Conservation (phyloP, 2,329 filamentous ascomycete genomes). For the Cytospora piceicola region DNA sequence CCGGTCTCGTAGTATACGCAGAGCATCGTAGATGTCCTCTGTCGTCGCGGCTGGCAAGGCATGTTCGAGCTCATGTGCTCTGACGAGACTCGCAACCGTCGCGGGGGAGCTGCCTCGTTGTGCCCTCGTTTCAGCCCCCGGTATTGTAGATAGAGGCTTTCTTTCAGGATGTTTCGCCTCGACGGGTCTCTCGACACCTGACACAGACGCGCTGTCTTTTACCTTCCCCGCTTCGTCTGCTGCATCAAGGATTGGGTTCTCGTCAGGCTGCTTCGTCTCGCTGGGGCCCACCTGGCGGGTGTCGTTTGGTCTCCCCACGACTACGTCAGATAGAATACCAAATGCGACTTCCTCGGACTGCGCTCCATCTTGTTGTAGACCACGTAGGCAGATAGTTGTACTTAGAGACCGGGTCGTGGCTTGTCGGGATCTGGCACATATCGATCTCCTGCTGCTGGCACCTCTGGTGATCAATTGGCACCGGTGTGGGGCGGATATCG, state of each 20-base stretch:
- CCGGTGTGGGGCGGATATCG: slow-evolving; percentile 32
- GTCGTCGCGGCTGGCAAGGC: slow-evolving; percentile 38
- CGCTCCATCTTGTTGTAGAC: not conserved
- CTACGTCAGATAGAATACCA: not conserved
- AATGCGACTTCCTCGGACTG: slow-evolving; percentile 1
- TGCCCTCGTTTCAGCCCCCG: not conserved
- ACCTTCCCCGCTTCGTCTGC: not conserved
- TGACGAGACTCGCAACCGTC: slow-evolving; percentile 30
- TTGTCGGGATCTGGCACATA: slow-evolving; percentile 26
- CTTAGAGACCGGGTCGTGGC: slow-evolving; percentile 22
- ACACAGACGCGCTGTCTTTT: not conserved
- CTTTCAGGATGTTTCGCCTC: not conserved
- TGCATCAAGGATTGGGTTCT: not conserved
- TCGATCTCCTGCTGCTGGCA: not conserved
- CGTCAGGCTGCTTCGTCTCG: not conserved
- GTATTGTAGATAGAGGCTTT: not conserved
- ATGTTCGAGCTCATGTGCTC: slow-evolving; percentile 31
- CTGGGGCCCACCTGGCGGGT: not conserved
- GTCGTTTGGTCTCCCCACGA: not conserved
- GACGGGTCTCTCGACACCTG: not conserved
- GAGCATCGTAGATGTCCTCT: slow-evolving; percentile 51
- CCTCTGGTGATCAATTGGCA: not conserved
- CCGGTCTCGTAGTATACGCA: slow-evolving; percentile 47
- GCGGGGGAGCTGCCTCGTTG: not conserved
- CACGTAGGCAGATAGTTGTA: not conserved